A percentile compares a stretch with the other conserved stretches of the same genome.
phyloP scores from a whole-genome alignment of 495 filamentous ascomycete species.

The Neurospora tetraspora region DNA sequence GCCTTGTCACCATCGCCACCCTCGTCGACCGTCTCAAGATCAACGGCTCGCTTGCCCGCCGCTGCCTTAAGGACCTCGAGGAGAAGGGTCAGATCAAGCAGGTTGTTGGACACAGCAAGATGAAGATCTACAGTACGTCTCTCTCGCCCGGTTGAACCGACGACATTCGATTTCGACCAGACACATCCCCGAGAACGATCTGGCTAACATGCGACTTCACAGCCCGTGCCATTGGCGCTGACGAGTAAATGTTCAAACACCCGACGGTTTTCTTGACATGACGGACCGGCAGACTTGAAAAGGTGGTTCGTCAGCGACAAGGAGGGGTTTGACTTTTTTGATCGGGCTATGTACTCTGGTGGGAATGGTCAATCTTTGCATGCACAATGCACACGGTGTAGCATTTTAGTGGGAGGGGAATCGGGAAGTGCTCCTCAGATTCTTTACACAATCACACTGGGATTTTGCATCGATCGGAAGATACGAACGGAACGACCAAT shows the following conservation, averaged over 20 bases:
- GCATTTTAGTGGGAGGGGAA: conserved; percentile 1
- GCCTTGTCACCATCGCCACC: conserved; percentile 95
- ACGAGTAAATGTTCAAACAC: conserved; percentile 40
- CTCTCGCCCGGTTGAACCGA: not conserved
- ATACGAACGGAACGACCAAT: not conserved
- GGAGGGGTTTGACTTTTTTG: conserved; percentile 20
- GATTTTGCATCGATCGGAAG: conserved; percentile 10
- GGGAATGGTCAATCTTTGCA: conserved; percentile 16
- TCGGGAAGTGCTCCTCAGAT: conserved; percentile 31
- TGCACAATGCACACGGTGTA: not conserved
- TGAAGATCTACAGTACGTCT: conserved; percentile 94
- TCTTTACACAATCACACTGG: conserved; percentile 17
- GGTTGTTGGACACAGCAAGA: conserved; percentile 90
- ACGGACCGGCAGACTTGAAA: conserved; percentile 18
- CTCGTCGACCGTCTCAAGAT: conserved; percentile 99
- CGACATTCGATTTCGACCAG: not conserved
- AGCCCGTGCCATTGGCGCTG: conserved; percentile 52
- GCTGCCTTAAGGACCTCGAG: conserved; percentile 87
- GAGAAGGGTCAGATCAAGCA: conserved; percentile 98
- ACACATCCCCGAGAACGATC: not conserved
- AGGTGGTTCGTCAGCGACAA: conserved; percentile 20
- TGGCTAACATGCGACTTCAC: conserved; percentile 23
- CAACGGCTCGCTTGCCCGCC: conserved; percentile 91
- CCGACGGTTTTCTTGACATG: conserved; percentile 13
- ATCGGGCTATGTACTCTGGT: conserved; percentile 25